A percentile compares a stretch with the other conserved stretches of the same genome.
phyloP scores from a whole-genome alignment of 1,284 basidiomycete species.

The Moesziomyces sp. region DNA sequence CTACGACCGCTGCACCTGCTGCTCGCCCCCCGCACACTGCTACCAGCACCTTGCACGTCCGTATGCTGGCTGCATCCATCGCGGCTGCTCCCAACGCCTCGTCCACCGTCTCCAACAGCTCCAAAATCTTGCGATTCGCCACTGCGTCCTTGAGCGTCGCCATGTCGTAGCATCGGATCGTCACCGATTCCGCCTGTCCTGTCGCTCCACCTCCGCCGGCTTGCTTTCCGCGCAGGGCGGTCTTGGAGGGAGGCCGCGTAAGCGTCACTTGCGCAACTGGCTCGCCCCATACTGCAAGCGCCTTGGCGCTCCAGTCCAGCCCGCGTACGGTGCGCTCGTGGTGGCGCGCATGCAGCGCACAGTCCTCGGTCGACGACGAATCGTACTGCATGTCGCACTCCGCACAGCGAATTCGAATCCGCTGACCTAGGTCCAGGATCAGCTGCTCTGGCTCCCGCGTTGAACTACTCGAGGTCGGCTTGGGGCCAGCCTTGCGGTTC shows the following conservation, averaged over 20 bases:
- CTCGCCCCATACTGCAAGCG: constrained; percentile 34
- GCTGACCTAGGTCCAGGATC: constrained; percentile 59
- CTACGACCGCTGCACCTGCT: constrained; percentile 47
- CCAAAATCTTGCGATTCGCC: constrained; percentile 27
- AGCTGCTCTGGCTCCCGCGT: constrained; percentile 48
- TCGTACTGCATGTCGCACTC: constrained; percentile 63
- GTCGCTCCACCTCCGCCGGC: constrained; percentile 1
- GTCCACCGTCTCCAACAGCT: constrained; percentile 51
- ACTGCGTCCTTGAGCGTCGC: constrained; percentile 30
- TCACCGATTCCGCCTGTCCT: constrained; percentile 12
- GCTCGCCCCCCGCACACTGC: constrained; percentile 46
- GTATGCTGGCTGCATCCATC: constrained; percentile 21
- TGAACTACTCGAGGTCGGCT: constrained; percentile 4
- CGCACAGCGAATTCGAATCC: constrained; percentile 46
- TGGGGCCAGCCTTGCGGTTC: constrained; percentile 16
- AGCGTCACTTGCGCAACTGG: constrained; percentile 14
- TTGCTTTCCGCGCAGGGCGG: constrained; percentile 19
- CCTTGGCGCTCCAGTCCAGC: constrained; percentile 54
- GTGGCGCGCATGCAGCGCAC: constrained; percentile 47
- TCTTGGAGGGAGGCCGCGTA: constrained; percentile 8
- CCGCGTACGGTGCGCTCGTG: constrained; percentile 54
- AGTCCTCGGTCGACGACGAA: constrained; percentile 50
- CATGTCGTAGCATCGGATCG: constrained; percentile 48
- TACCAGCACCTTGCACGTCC: constrained; percentile 46
- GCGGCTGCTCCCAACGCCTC: constrained; percentile 54